A percentile compares a stretch with the other conserved stretches of the same genome.
Conservation (phyloP, 352 stramenopile genomes). For the Phytophthora litchii region DNA sequence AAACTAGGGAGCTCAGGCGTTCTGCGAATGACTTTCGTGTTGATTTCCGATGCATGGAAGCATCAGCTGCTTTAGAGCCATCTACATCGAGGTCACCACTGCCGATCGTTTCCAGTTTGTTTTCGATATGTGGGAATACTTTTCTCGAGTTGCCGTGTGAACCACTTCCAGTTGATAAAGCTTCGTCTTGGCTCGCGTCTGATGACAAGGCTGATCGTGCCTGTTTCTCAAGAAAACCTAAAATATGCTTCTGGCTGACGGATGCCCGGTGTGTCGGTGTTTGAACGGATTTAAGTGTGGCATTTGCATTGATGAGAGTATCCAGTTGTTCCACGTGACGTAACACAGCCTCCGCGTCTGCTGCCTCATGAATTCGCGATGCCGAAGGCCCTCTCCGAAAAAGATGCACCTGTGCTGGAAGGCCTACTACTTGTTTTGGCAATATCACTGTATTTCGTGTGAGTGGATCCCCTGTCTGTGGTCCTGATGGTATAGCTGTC, state of each 20-base stretch:
- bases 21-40: slow-evolving; percentile 20
- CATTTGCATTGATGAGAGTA: slow-evolving; percentile 45
- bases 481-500: too few relatives aligned
- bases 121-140: slow-evolving; percentile 22
- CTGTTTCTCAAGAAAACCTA: slow-evolving; percentile 29
- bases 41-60: slow-evolving; percentile 10
- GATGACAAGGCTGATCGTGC: slow-evolving; percentile 14
- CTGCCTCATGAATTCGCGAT: slow-evolving; percentile 14
- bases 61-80: not conserved
- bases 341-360: slow-evolving; percentile 33
- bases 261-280: slow-evolving; percentile 8
- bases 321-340: slow-evolving; percentile 52
- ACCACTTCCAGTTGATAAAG: slow-evolving; percentile 5
- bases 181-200: slow-evolving; percentile 12
- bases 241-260: slow-evolving; percentile 24
- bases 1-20: slow-evolving; percentile 22
- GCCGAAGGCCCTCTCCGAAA: slow-evolving; percentile 16
- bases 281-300: slow-evolving; percentile 21
- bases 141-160: slow-evolving; percentile 20
- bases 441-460: too few relatives aligned
- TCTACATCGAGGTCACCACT: slow-evolving; percentile 14
- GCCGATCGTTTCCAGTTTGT: slow-evolving; percentile 19
- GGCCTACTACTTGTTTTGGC: not conserved
- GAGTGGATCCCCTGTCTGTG: too few relatives aligned
- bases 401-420: slow-evolving; percentile 1